Base-by-base conservation (phyloP, 2,329 filamentous ascomycete genomes). In the Scedosporium apiospermum region DNA sequence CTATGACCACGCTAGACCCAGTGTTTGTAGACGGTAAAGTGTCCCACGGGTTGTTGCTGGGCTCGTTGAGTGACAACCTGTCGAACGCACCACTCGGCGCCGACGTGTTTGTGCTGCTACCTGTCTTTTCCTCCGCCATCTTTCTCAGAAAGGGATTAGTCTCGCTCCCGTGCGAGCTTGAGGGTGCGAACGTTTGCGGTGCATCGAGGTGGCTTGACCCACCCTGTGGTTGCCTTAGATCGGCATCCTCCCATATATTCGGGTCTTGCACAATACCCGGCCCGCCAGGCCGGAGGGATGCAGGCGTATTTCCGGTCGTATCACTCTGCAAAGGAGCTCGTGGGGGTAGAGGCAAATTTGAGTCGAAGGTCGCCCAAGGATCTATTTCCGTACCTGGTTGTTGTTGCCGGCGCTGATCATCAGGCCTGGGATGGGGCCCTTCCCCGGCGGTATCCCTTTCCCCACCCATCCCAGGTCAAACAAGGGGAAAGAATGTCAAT, bases 101-200 rank as follows among this genome's bases (percentile, higher is more conserved):
- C 63, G 62, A 49, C 53, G 53, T n/a, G n/a, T 49, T 9, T 30
- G 41, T 61, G 62, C 64, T 65, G 60, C 42, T 68, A 61, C 27
- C 65, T 6, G 38, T 27, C 30, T 16, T 21, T 51, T 57, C 63
- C 12, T 57, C 14, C 67, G 68, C 41, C 65, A 81, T 81, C 63
- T 80, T 78, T 64, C 80, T 80, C 23, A 76, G 67, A 69, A 85
- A 85, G 0, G 82, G 82, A 61, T 85, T 85, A 21, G 81, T 83
- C 63, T 80, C 76, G 27, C 69, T 67, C 44, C 72, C 71, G 7
- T 68, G 55, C 14, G 55, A 58, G 30, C 71, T 58, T 5, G 55
- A 58, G 3, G 55, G 55, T 10, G 16, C 55, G 23, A 34, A 41
- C 6, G 55, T n/a, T 14, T 57, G 51, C 30, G 55, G 27, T 10